Percentiles rank a stretch among this genome's conserved stretches.
phyloP scores from a whole-genome alignment of 345 rosid genomes.

The Draba incana region DNA sequence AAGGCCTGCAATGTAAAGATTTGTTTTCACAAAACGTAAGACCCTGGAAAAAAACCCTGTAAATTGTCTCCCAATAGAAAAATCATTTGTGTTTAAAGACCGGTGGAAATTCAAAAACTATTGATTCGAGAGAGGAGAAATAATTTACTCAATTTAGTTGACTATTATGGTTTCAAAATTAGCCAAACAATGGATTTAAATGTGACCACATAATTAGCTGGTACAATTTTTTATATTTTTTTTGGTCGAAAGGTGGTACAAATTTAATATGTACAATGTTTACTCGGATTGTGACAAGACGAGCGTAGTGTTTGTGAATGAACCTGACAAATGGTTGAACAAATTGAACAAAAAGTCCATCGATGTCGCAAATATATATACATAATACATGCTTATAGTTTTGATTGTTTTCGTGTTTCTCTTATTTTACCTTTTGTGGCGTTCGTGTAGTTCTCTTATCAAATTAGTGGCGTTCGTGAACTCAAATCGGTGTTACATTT shows the following conservation, averaged over 20 bases:
- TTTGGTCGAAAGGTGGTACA: neutral
- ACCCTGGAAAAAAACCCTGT: neutral
- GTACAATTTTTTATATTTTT: neutral
- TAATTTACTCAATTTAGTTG: neutral
- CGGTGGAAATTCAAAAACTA: no score
- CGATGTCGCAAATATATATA: conserved; percentile 1
- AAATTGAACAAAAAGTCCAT: conserved; percentile 1
- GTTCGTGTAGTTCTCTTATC: no score
- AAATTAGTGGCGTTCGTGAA: no score
- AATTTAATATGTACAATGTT: neutral
- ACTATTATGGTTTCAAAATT: neutral
- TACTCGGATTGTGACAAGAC: conserved; percentile 26
- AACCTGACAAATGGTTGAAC: conserved; percentile 16
- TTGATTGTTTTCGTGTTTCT: neutral
- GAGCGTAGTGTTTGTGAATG: conserved; percentile 10
- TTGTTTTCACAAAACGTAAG: neutral
- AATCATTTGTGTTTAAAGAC: no score
- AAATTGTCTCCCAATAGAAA: no score
- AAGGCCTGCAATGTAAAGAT: conserved; percentile 5
- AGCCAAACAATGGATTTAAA: conserved; percentile 16
- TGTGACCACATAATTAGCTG: conserved; percentile 16
- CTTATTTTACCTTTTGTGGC: no score
- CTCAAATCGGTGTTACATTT: no score
- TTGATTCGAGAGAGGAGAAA: neutral
- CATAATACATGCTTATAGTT: neutral